A percentile compares a stretch with the other conserved stretches of the same genome.
These are phyloP conservation scores for Pyrus hybrid DNA, from an alignment of 331 rosid genomes.

Conservation along the genomic window DNA sequence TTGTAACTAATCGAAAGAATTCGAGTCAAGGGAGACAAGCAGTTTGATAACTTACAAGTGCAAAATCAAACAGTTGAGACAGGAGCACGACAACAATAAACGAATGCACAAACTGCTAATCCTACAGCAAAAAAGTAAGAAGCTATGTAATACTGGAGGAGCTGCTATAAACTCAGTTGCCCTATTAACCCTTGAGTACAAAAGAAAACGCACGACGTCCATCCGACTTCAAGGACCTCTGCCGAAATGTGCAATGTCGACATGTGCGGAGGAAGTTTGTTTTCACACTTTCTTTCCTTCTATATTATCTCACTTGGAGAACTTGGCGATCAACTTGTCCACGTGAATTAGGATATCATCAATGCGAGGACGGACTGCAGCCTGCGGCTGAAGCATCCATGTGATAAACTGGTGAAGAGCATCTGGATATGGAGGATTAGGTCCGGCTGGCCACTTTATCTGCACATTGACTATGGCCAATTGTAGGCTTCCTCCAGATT, in stretches of 20 bases:
- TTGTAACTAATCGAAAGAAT: not conserved
- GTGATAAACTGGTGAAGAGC: conserved; percentile 86
- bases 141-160: conserved; percentile 20
- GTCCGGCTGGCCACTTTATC: conserved; percentile 86
- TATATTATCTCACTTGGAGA: conserved; percentile 46
- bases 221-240: conserved; percentile 5
- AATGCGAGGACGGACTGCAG: conserved; percentile 75
- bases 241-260: conserved; percentile 2
- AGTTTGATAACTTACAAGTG: conserved; percentile 41
- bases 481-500: conserved; percentile 95
- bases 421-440: conserved; percentile 79
- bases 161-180: conserved; percentile 28
- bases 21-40: conserved; percentile 22
- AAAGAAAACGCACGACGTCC: not conserved
- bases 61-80: conserved; percentile 25
- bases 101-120: conserved; percentile 41
- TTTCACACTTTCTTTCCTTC: not conserved
- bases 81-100: conserved; percentile 16
- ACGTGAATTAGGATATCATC: conserved; percentile 84
- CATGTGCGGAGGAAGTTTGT: not conserved
- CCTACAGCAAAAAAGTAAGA: conserved; percentile 24
- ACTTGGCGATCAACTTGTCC: conserved; percentile 85
- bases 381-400: conserved; percentile 99
- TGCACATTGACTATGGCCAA: conserved; percentile 83
- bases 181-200: conserved; percentile 14